A percentile compares a stretch with the other conserved stretches of the same genome.
phyloP scores from a whole-genome alignment of 139 green algal genomes.

The Marvania coccoides region DNA sequence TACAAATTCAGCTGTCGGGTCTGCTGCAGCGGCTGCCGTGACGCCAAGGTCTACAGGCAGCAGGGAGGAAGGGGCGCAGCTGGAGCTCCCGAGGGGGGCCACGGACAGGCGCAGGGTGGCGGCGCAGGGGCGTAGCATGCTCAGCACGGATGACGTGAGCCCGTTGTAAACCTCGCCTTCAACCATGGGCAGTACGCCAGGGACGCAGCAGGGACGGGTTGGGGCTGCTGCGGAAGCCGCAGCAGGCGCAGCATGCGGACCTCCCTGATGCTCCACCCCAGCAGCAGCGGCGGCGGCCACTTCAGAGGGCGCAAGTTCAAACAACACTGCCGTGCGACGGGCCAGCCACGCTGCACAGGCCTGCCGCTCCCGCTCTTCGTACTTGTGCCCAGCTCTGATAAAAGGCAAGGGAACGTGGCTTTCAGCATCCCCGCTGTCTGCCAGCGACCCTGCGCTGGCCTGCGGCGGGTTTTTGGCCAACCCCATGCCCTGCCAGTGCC shows the following conservation, averaged over 20 bases:
- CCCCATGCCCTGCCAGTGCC: background rate
- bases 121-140: slow-evolving; percentile 5
- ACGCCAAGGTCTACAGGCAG: background rate
- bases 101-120: background rate
- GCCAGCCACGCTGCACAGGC: background rate
- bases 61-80: background rate
- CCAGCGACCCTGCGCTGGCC: background rate
- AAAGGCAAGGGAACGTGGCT: background rate
- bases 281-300: background rate
- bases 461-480: background rate
- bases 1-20: background rate
- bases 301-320: background rate
- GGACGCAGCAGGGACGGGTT: background rate
- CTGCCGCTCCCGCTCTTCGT: background rate
- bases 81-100: background rate
- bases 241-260: background rate
- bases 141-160: background rate
- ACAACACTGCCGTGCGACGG: background rate
- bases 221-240: background rate
- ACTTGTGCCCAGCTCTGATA: background rate
- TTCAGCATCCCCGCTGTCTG: background rate
- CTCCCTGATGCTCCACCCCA: background rate
- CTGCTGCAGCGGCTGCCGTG: background rate
- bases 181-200: slow-evolving; percentile 14
- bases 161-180: slow-evolving; percentile 12